Evolutionary conservation across 306 rosid species (phyloP), one percentile per base, ranked within the genome.

Genomic region (Citrullus amarus): DNA sequence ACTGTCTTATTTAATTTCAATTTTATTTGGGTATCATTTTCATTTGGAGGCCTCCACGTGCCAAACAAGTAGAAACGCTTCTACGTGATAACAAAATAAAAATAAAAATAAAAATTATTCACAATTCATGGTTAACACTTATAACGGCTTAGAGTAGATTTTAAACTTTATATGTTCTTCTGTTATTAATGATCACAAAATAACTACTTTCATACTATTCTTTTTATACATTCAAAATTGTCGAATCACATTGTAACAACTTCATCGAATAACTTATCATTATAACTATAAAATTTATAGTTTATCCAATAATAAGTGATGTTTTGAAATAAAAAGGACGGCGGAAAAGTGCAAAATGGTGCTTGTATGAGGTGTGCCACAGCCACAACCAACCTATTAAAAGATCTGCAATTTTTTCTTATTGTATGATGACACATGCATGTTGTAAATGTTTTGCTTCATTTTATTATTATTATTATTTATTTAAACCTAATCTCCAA

Each of bases 341-440:
- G 75, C 55, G 36, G 75, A 39, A 68, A 68, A 68, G 32, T 66
- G 73, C 13, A 66, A 66, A 38, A 3, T 68, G 65, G 87, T 88
- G 92, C 82, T 80, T 60, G 12, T 75, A 76, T 89, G 92, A 88
- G 86, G 88, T 89, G 97, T 86, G 76, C 91, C 91, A 84, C 87
- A 75, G 62, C 38, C 60, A 7, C 72, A 32, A 69, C 58, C 6
- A 46, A 41, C 34, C 8, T 69, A 41, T 67, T 67, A 68, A 43
- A 18, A 43, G 4, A 36, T 17, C 7, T 68, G 54, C 55, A 68
- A 20, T 63, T 9, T 46, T n/a, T 71, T 71, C 38, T 46, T 50
- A 8, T 22, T 39, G 28, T 32, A 66, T 34, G 25, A 39, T 39
- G 73, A 16, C 51, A 39, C 44, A 36, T 16, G 51, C 55, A 68